phyloP scores from a whole-genome alignment of 306 rosid species.

The Fragaria vesca region DNA sequence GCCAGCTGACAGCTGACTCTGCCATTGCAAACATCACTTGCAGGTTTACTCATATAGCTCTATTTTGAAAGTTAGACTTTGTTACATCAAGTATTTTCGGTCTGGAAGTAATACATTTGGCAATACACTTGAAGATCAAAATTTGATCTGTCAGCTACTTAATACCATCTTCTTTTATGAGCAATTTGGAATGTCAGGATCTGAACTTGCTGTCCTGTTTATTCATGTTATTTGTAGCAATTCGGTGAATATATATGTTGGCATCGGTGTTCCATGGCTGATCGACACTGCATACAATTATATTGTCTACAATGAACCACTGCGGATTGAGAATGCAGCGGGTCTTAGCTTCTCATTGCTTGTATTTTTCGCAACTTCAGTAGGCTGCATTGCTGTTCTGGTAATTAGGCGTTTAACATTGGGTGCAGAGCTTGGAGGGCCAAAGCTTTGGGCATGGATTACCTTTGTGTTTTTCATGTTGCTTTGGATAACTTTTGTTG shows the following conservation, averaged over 20 bases:
- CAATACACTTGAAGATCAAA: not conserved
- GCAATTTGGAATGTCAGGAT: conserved; percentile 12
- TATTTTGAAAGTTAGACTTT: conserved; percentile 19
- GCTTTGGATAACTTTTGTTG: conserved; percentile 77
- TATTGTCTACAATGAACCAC: conserved; percentile 66
- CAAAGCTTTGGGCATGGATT: conserved; percentile 90
- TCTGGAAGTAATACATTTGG: conserved; percentile 1
- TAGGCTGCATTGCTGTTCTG: conserved; percentile 73
- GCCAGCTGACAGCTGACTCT: conserved; percentile 90
- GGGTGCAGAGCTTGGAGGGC: conserved; percentile 98
- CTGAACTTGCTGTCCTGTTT: conserved; percentile 13
- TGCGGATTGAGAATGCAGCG: conserved; percentile 63
- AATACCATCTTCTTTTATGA: not conserved
- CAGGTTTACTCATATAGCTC: conserved; percentile 56
- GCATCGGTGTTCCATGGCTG: conserved; percentile 96
- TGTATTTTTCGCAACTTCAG: conserved; percentile 79
- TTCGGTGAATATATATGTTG: conserved; percentile 91
- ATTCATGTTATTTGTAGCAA: conserved; percentile 50
- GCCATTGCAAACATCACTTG: conserved; percentile 98
- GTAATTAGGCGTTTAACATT: conserved; percentile 66
- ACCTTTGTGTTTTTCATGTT: conserved; percentile 65
- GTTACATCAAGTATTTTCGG: conserved; percentile 20
- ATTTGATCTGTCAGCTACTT: not conserved
- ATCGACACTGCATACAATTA: conserved; percentile 78
- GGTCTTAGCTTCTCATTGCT: conserved; percentile 85